Evolutionary conservation across 176 grass and related monocot species (phyloP), one percentile per base, ranked within the genome.

Genomic region (Cocos nucifera): DNA sequence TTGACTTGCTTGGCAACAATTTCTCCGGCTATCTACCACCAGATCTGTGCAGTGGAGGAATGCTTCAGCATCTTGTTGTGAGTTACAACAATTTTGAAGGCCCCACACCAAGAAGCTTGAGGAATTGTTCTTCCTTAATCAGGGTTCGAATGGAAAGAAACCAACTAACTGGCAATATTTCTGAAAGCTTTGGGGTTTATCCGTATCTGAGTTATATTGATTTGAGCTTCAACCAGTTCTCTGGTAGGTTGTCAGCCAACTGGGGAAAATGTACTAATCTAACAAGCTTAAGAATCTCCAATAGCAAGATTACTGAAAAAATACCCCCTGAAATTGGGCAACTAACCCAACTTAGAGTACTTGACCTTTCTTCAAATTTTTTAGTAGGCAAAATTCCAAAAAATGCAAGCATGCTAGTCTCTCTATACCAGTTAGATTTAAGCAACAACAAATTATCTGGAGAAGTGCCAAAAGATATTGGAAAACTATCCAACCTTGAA

Each of bases 141-240:
- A 1, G 6, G 2, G 1, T 72, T 4, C 0, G 0, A 0, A 16
- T 66, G 6, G 17, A 0, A 0, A 0, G 2, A 6, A 79, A 66
- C 15, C 17, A 72, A 3, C 3, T 79, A 0, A 54, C 19, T 2
- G 69, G 69, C 2, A 62, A 79, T 30, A 72, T 79, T 9, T 79
- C 76, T 0, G 0, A 77, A 12, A 19, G 54, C 1, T 66, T 79
- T 60, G 76, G 62, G 3, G 21, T 66, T 5, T 61, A 79, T 22
- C 69, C 54, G 2, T 23, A 23, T 23, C 0, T 23, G 23, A 2
- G 2, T 23, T 23, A 23, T 23, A 23, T 23, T 23, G 10, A 4
- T 0, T 32, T 72, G 10, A 17, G 0, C 0, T 79, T 49, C 2
- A 78, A 77, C 17, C 19, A 15, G 5, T 2, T 77, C 5, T 22